A percentile compares a stretch with the other conserved stretches of the same genome.
Conservation (phyloP, 2,329 filamentous ascomycete genomes). For the Ophiostoma novo-ulmi region DNA sequence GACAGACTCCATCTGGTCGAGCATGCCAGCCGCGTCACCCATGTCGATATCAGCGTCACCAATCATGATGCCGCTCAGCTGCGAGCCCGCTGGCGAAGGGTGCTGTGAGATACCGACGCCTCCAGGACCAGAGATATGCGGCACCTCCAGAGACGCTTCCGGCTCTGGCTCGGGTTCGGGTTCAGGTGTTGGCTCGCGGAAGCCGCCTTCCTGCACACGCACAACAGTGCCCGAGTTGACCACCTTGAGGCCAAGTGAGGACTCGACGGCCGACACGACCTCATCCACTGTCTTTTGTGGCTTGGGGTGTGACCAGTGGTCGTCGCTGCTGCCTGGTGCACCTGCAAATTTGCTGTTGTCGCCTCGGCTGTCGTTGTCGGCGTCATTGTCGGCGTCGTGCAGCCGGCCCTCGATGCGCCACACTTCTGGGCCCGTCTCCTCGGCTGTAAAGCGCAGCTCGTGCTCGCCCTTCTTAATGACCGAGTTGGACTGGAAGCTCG, state of each 20-base stretch:
- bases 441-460: conserved; percentile 62
- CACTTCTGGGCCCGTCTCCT: conserved; percentile 55
- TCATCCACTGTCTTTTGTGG: conserved; percentile 59
- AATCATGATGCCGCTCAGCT: conserved; percentile 51
- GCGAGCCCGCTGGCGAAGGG: conserved; percentile 51
- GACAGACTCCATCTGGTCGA: conserved; percentile 64
- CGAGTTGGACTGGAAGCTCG: conserved; percentile 66
- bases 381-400: conserved; percentile 35
- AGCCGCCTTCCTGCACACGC: conserved; percentile 73
- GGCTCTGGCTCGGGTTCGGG: conserved; percentile 32
- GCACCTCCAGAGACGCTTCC: conserved; percentile 21
- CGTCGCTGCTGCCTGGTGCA: background rate
- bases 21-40: conserved; percentile 58
- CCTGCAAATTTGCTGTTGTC: background rate
- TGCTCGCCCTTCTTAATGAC: conserved; percentile 69
- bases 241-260: conserved; percentile 61
- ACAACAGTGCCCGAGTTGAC: conserved; percentile 59
- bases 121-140: conserved; percentile 9
- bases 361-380: conserved; percentile 31
- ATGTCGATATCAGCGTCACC: conserved; percentile 61
- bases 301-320: conserved; percentile 35
- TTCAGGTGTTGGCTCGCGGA: conserved; percentile 52
- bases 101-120: conserved; percentile 31
- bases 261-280: conserved; percentile 70
- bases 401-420: conserved; percentile 59